These are phyloP conservation scores for Talaromyces islandicus DNA, from an alignment of 2,329 filamentous ascomycete species.

Conservation along the genomic window DNA sequence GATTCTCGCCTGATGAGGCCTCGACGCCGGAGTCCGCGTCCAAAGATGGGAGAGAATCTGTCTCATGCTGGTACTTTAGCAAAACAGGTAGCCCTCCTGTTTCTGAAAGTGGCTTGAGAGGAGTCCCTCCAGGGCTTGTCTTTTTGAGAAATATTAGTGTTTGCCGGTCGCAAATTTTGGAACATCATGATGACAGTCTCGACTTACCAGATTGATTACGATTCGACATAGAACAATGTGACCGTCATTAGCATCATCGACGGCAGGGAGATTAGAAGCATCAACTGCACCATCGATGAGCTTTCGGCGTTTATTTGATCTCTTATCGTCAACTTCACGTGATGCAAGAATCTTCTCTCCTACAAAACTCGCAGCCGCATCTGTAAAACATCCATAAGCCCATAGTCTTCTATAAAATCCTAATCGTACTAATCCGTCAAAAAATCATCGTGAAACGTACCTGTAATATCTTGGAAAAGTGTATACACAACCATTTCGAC, in stretches of 20 bases:
- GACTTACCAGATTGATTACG: constrained; percentile 7
- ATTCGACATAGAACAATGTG: constrained; percentile 25
- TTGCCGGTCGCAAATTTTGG: background rate
- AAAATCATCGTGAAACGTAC: background rate
- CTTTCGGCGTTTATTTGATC: constrained; percentile 29
- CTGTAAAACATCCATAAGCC: background rate
- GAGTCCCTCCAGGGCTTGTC: background rate
- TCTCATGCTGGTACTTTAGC: constrained; percentile 7
- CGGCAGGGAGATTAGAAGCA: background rate
- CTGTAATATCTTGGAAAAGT: constrained; percentile 5
- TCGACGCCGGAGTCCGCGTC: background rate
- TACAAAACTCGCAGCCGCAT: constrained; percentile 8
- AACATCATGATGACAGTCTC: background rate
- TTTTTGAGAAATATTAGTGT: background rate
- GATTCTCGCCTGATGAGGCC: background rate
- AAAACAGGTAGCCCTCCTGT: constrained; percentile 4
- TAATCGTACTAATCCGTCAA: background rate
- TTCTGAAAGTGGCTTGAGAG: background rate
- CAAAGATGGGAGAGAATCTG: background rate
- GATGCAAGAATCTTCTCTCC: constrained; percentile 2
- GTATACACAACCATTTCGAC: background rate
- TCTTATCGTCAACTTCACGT: constrained; percentile 4
- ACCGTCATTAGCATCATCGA: constrained; percentile 16
- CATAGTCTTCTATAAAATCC: background rate
- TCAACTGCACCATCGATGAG: background rate